Base-by-base conservation (phyloP, 352 stramenopile genomes). In the Pythium brachiatum region DNA sequence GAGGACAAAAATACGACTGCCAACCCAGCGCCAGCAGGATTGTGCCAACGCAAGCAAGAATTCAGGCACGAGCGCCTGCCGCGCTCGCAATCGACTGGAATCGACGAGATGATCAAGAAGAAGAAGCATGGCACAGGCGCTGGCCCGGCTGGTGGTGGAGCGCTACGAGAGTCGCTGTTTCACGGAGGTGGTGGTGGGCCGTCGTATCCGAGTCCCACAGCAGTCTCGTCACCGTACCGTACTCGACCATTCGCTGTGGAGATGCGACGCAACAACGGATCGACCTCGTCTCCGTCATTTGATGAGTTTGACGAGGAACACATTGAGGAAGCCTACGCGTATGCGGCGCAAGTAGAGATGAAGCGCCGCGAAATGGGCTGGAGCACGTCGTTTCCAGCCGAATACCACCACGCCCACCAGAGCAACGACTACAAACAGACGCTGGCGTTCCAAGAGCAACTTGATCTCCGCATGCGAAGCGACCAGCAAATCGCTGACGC, bases 351-450 rank as follows among this genome's bases (percentile, higher is more conserved):
- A 32, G 41, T 39, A 13, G 75, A 79, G 48, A 54, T 70, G 36
- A 83, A 79, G 62, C 76, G 73, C 43, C 82, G 79, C 9, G 80
- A 92, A 59, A 81, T 84, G 60, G 74, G 82, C 18, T 92, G 82
- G 82, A 86, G 75, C 57, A 88, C 80, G 23, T 89, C 79, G 1
- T 92, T 75, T 39, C 80, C 80, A 26, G 80, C 79, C 18, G 82
- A 92, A 44, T 92, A 92, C 48, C 62, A 81, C 16, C 52, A 64
- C 1, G 36, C 53, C 27, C 64, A 75, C 53, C 67, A 77, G 34
- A 60, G 64, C 31, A 62, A 52, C 1, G 69, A 86, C 60, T 85
- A 75, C 21, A 74, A 81, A 61, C 72, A 79, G 32, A 89, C 81
- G 2, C 64, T 91, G 21, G 77, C 74, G n/a, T 91, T 80, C 43